Evolutionary conservation across 2,329 filamentous ascomycete species (phyloP).

Genomic region (Sclerotinia minor): DNA sequence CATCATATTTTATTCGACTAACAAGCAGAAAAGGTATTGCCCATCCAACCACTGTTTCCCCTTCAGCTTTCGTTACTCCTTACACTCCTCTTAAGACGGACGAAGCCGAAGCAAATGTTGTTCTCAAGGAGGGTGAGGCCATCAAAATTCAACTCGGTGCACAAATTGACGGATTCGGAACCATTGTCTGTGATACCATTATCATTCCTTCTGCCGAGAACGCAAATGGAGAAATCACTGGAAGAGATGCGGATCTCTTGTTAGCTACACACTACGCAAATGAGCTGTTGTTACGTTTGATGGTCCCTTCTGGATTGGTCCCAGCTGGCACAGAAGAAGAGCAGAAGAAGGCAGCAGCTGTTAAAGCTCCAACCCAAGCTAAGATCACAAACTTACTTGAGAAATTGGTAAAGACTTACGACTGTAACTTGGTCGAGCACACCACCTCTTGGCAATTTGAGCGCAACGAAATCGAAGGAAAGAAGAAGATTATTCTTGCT

Average conservation of each 20-base stretch:
- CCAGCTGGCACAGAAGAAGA: slow-evolving; percentile 86
- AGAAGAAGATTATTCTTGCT: slow-evolving; percentile 91
- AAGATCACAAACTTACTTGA: slow-evolving; percentile 87
- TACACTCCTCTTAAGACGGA: slow-evolving; percentile 92
- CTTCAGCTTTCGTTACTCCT: slow-evolving; percentile 89
- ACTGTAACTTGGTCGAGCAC: slow-evolving; percentile 92
- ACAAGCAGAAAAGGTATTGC: slow-evolving; percentile 68
- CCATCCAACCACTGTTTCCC: slow-evolving; percentile 93
- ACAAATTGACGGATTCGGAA: slow-evolving; percentile 95
- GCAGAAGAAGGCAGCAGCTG: slow-evolving; percentile 83
- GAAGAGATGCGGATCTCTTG: slow-evolving; percentile 81
- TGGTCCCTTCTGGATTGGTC: slow-evolving; percentile 87
- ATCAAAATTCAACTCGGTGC: slow-evolving; percentile 99
- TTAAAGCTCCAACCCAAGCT: slow-evolving; percentile 80
- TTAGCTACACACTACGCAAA: slow-evolving; percentile 94
- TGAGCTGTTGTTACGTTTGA: slow-evolving; percentile 86
- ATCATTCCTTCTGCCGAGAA: slow-evolving; percentile 66
- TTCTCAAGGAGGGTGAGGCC: slow-evolving; percentile 80
- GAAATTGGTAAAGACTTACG: slow-evolving; percentile 88
- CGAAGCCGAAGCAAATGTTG: slow-evolving; percentile 74
- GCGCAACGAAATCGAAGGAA: slow-evolving; percentile 94
- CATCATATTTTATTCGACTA: slow-evolving; percentile 37
- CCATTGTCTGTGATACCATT: slow-evolving; percentile 93
- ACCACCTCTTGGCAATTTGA: slow-evolving; percentile 97
- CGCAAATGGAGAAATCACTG: slow-evolving; percentile 64